These are phyloP conservation scores for Lyophyllum atratum DNA, from an alignment of 768 basidiomycete genomes.

Conservation along the genomic window DNA sequence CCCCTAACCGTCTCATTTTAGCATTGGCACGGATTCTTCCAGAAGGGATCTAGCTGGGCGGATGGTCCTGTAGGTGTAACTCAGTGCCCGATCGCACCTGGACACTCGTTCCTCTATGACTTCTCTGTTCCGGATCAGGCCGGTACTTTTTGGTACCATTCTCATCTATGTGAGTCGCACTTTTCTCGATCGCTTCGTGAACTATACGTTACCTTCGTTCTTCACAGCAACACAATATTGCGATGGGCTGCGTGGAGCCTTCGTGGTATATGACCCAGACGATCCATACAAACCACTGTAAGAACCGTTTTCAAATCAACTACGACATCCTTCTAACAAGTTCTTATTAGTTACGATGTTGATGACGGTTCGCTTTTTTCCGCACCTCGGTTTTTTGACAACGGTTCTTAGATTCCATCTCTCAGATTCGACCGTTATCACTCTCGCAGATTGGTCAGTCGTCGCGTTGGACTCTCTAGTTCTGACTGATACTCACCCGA, in stretches of 20 bases:
- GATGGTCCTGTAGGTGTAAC: conserved; percentile 39
- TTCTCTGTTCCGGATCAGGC: conserved; percentile 26
- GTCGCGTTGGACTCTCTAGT: neutral
- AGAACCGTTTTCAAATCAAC: neutral
- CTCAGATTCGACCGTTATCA: conserved; percentile 42
- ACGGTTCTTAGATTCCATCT: neutral
- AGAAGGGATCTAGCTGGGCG: conserved; percentile 31
- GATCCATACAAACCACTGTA: conserved; percentile 28
- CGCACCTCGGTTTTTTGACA: neutral
- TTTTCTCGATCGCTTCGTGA: neutral
- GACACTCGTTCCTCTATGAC: conserved; percentile 37
- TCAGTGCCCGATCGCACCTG: conserved; percentile 42
- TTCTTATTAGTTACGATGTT: conserved; percentile 22
- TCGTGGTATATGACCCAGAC: conserved; percentile 37
- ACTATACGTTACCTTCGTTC: conserved; percentile 21
- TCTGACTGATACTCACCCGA: neutral
- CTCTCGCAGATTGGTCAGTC: conserved; percentile 38
- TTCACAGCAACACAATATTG: conserved; percentile 46
- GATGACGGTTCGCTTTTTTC: conserved; percentile 29
- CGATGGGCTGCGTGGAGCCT: conserved; percentile 38
- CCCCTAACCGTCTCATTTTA: neutral
- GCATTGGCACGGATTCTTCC: conserved; percentile 53
- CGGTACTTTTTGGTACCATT: conserved; percentile 31
- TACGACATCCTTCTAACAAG: too few relatives aligned
- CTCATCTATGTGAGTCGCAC: conserved; percentile 24